Base-by-base conservation (phyloP, 257 asterid species). In the Paraleonurus japonicus region DNA sequence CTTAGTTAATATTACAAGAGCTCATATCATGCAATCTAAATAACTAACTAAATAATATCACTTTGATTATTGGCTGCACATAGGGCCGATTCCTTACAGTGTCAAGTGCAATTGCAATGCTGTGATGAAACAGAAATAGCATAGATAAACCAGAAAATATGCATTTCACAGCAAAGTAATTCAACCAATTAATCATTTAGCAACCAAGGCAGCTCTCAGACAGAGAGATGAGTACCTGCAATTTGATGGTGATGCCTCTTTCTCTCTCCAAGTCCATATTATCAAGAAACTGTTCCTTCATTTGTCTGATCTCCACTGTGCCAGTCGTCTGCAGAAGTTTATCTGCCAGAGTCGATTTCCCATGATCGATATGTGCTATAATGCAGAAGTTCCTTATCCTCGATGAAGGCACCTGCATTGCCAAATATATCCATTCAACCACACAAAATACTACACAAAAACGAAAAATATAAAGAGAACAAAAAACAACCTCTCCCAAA, bases 221-320 rank as follows among this genome's bases (percentile, higher is more conserved):
- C 23, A 69, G 68, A 68, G 19, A 6, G 16, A 67, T 9, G 67
- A 55, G 24, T n/a, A 93, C 99, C 99, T 91, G 99, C 67, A 94
- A 81, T 84, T 94, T 94, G 76, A 95, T 95, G 71, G 99, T 95
- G 80, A 95, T 95, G 82, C 99, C 99, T 78, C 99, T 85, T 81
- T 95, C 99, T 81, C 99, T 89, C 86, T 95, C 99, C 84, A 95
- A 83, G 84, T 95, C 99, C 99, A 95, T 95, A 80, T 95, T 95
- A 81, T 95, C 99, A 37, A 95, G 96, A 86, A 91, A 94, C 62
- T 91, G 98, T 50, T 86, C 99, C 85, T 89, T 95, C 99, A 95
- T 95, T 0, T 91, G 98, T 74, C 99, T 88, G 75, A 78, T 86
- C 85, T 83, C 93, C 72, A 95, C 99, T 0, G 99, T 89, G 71